Conservation (phyloP, 2,329 filamentous ascomycete species). For the Talaromyces sp. region DNA sequence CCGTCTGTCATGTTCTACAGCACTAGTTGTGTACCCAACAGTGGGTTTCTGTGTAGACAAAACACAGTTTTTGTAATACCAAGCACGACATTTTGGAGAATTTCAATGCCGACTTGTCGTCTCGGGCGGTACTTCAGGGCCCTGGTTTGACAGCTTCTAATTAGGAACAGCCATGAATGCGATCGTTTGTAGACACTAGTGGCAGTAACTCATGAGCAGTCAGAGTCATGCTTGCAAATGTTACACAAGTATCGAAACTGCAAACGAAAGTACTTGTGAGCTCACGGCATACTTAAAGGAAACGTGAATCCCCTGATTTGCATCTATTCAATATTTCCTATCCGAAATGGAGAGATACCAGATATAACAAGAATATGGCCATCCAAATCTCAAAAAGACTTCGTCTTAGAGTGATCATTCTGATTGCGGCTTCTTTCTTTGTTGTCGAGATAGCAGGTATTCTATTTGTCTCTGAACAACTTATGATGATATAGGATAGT, state of each 20-base stretch:
- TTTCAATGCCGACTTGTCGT: background rate
- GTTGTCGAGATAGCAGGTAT: constrained; percentile 47
- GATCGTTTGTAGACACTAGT: background rate
- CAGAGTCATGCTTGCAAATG: background rate
- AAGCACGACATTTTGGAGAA: background rate
- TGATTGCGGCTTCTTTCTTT: constrained; percentile 50
- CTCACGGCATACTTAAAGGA: background rate
- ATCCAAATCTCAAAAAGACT: constrained; percentile 15
- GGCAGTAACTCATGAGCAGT: background rate
- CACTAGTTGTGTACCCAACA: background rate
- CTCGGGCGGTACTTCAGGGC: background rate
- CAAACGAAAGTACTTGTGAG: background rate
- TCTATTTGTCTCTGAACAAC: background rate
- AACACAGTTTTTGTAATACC: background rate
- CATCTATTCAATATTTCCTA: background rate
- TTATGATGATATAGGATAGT: background rate
- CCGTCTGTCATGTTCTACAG: background rate
- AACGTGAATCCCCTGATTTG: background rate
- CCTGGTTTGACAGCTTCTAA: background rate
- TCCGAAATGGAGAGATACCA: background rate
- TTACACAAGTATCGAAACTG: background rate
- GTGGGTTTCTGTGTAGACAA: background rate
- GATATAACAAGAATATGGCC: constrained; percentile 1
- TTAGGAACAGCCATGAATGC: background rate
- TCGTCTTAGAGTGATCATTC: constrained; percentile 40